Evolutionary conservation across 306 rosid species (phyloP), one percentile per base, ranked within the genome.

Genomic region (Cucumis hystrix): DNA sequence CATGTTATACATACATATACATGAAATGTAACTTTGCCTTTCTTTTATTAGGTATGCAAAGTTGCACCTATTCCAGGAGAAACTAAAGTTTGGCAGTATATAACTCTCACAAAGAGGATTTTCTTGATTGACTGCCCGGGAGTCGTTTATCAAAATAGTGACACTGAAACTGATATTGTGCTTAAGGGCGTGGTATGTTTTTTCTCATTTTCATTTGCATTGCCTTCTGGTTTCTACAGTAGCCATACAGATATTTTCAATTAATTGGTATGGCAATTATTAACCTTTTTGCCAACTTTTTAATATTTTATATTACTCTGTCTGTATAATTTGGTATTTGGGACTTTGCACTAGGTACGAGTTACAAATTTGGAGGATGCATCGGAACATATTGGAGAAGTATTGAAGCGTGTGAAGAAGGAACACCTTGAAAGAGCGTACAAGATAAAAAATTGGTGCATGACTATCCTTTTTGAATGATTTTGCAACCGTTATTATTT

Each of bases 11-110:
- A 43, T 43, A 43, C 10, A 43, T 43, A 7, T 43, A 43, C 10
- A 7, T 43, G 10, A 7, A 43, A 43, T 43, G 10, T 45, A 17
- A 52, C 20, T 52, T 52, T 15, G n/a, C 57, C 57, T 8, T 52
- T 52, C 5, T 52, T 52, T 72, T 65, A 64, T 57, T 59, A 95
- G 99, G 97, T 95, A 47, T 95, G 99, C 89, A 95, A 92, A 90
- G 97, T 90, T 80, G 99, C 99, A 79, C 97, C 97, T 79, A 95
- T 95, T 79, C 97, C 97, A 9, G 97, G 99, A 85, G 97, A 95
- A 79, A 95, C 97, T 9, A 95, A 92, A 87, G 97, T 92, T 73
- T 95, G 97, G 97, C 97, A 95, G 71, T 95, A 92, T 81, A 92
- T 95, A 64, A 90, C 99, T 43, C 97, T 92, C 70, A 95, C 97